phyloP scores from a whole-genome alignment of 164 flowering plant genomes.

The Tetracentron sinense region DNA sequence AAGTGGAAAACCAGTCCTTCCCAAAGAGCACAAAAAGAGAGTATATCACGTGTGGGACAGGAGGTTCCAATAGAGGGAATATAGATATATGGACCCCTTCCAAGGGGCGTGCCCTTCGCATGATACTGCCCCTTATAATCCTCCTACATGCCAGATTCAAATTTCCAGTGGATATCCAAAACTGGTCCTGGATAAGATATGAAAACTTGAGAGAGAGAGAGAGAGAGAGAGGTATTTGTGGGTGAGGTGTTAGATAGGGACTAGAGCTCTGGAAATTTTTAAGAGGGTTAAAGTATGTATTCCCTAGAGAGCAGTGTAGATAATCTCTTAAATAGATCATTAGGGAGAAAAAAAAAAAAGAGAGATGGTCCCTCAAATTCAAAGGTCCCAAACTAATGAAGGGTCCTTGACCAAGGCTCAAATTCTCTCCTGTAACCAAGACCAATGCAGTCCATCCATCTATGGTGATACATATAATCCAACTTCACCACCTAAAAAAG shows the following conservation, averaged over 20 bases:
- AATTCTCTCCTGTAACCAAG: not conserved
- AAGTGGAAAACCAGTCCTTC: slow-evolving; percentile 19
- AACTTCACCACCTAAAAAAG: too few species aligned
- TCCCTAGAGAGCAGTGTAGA: not conserved
- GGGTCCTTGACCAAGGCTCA: not conserved
- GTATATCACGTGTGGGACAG: slow-evolving; percentile 24
- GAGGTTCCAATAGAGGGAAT: not conserved
- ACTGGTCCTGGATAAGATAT: slow-evolving; percentile 26
- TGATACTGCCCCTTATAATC: slow-evolving; percentile 10
- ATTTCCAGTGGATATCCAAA: slow-evolving; percentile 15
- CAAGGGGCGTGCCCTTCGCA: slow-evolving; percentile 13
- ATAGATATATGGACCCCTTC: slow-evolving; percentile 11
- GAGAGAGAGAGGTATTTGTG: not conserved
- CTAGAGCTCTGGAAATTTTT: too few species aligned
- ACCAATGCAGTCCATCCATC: not conserved
- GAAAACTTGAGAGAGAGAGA: slow-evolving; percentile 3
- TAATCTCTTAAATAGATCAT: too few species aligned
- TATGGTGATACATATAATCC: not conserved
- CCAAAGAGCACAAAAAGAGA: slow-evolving; percentile 15
- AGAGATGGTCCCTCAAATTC: too few species aligned
- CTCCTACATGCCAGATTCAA: slow-evolving; percentile 8
- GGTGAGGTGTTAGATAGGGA: not conserved
- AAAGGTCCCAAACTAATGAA: too few species aligned
- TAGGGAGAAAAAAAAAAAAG: too few species aligned
- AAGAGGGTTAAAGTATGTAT: too few species aligned